Evolutionary conservation across 352 stramenopile species (phyloP).

Genomic region (Phytopythium helicoides): DNA sequence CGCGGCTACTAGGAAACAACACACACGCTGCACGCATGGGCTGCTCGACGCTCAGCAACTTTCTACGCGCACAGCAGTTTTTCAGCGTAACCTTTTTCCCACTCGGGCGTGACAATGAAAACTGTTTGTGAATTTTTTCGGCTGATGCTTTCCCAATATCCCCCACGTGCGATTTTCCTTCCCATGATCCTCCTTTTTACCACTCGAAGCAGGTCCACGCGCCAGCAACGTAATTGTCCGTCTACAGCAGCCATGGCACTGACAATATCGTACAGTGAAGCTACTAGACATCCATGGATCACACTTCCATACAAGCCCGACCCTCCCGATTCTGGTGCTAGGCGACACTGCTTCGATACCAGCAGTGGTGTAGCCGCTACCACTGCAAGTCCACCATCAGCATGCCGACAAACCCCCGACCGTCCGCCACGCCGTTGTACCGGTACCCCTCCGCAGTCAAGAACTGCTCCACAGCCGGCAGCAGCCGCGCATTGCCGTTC

Average conservation of each 20-base stretch:
- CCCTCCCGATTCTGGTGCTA: background rate
- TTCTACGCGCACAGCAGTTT: too few relatives aligned
- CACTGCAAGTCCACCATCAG: constrained; percentile 79
- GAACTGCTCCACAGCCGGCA: constrained; percentile 82
- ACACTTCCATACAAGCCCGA: constrained; percentile 1
- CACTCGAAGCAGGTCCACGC: constrained; percentile 2
- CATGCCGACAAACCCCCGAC: constrained; percentile 80
- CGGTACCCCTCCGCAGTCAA: constrained; percentile 70
- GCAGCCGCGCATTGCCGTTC: constrained; percentile 57
- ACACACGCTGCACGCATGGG: too few relatives aligned
- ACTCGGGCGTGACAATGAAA: background rate
- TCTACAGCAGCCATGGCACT: too few relatives aligned
- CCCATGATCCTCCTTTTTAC: constrained; percentile 9
- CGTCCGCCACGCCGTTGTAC: constrained; percentile 64
- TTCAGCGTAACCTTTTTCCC: background rate
- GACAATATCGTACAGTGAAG: background rate
- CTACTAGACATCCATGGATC: background rate
- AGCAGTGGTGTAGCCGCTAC: constrained; percentile 20
- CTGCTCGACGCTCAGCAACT: too few relatives aligned
- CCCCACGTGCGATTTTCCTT: constrained; percentile 7
- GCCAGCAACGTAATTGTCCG: background rate
- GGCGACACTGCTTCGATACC: background rate
- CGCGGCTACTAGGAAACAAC: constrained; percentile 41
- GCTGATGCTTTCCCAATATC: constrained; percentile 6
- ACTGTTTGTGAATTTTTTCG: constrained; percentile 3